Conservation (phyloP, 352 stramenopile genomes). For the Thalassiosira exigua region DNA sequence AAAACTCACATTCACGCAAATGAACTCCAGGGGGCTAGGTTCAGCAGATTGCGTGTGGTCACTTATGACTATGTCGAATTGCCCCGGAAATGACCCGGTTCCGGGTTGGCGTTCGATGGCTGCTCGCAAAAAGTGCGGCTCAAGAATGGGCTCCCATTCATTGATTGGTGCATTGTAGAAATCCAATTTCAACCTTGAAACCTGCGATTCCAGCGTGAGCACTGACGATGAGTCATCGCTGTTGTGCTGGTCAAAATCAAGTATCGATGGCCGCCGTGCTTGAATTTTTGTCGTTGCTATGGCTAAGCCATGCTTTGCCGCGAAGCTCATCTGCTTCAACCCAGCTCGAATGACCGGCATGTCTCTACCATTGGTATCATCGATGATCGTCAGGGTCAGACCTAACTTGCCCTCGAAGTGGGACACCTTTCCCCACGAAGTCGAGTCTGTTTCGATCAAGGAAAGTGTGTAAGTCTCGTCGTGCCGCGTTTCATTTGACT, state of each 20-base stretch:
- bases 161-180: slow-evolving; percentile 73
- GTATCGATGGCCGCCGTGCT: slow-evolving; percentile 12
- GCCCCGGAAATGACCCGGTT: slow-evolving; percentile 29
- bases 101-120: slow-evolving; percentile 58
- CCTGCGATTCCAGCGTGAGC: slow-evolving; percentile 24
- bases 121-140: slow-evolving; percentile 62
- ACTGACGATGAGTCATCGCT: not conserved
- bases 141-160: slow-evolving; percentile 59
- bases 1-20: slow-evolving; percentile 47
- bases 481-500: slow-evolving; percentile 29
- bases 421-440: slow-evolving; percentile 56
- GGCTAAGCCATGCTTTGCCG: slow-evolving; percentile 54
- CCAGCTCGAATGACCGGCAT: slow-evolving; percentile 72
- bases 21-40: slow-evolving; percentile 29
- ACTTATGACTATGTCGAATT: slow-evolving; percentile 61
- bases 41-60: slow-evolving; percentile 27
- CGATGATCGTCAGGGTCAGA: slow-evolving; percentile 65
- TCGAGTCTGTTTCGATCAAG: slow-evolving; percentile 63
- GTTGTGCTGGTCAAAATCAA: slow-evolving; percentile 21
- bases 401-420: slow-evolving; percentile 45
- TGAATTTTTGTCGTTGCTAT: slow-evolving; percentile 58
- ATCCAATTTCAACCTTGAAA: slow-evolving; percentile 49
- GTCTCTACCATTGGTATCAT: slow-evolving; percentile 75
- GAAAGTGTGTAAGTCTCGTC: slow-evolving; percentile 47
- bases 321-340: slow-evolving; percentile 47